Percentiles rank a stretch among this genome's conserved stretches.
Conservation (phyloP, 2,329 filamentous ascomycete species). For the Trichophyton rubrum region DNA sequence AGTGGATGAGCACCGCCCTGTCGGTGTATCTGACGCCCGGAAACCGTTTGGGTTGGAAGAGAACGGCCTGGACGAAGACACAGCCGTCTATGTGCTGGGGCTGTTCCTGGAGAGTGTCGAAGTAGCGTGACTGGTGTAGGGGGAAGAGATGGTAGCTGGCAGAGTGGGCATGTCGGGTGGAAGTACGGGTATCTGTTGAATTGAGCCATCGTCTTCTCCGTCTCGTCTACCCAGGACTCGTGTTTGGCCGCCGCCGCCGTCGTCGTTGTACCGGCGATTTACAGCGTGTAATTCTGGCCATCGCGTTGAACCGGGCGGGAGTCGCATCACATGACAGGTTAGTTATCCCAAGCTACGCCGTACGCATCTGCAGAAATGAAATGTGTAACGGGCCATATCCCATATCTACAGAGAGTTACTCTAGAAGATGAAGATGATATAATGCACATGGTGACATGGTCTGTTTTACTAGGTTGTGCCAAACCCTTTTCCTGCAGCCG, state of each 20-base stretch:
- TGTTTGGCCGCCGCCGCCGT: too few relatives aligned
- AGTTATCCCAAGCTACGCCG: not conserved
- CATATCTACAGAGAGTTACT: too few relatives aligned
- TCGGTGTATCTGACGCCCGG: not conserved
- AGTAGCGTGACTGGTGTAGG: not conserved
- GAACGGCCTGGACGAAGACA: not conserved
- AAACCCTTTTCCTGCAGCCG: not conserved
- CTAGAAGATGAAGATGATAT: too few relatives aligned
- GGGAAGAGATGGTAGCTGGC: conserved; percentile 6
- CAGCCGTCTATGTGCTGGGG: not conserved
- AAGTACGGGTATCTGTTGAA: not conserved
- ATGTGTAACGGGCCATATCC: too few relatives aligned
- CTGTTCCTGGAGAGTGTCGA: not conserved
- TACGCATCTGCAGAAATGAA: too few relatives aligned
- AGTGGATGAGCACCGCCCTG: conserved; percentile 4
- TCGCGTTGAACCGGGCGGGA: not conserved
- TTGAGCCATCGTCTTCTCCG: not conserved
- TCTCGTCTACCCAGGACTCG: too few relatives aligned
- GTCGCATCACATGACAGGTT: not conserved
- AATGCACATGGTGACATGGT: too few relatives aligned
- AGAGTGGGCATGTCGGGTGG: conserved; percentile 1
- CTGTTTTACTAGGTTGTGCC: not conserved
- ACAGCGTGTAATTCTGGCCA: too few relatives aligned
- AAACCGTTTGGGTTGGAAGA: not conserved
- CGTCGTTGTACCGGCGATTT: too few relatives aligned